A percentile compares a stretch with the other conserved stretches of the same genome.
These are phyloP conservation scores for Populus hybrid DNA, from an alignment of 441 rosid genomes.

Conservation along the genomic window DNA sequence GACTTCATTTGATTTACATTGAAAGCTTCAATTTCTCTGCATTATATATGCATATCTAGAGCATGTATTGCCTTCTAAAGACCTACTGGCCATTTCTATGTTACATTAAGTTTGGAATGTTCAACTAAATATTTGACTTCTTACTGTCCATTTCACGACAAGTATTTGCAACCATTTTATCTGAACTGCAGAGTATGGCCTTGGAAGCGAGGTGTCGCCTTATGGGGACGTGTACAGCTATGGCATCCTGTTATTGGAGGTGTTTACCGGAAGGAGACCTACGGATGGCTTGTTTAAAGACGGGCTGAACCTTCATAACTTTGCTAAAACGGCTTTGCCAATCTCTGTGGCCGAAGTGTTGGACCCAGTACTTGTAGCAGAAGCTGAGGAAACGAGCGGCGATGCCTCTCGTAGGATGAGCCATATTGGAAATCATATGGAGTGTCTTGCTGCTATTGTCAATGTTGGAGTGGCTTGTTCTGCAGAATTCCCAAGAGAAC, in stretches of 20 bases:
- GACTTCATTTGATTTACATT: not conserved
- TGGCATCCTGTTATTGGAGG: conserved; percentile 26
- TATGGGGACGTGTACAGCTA: conserved; percentile 32
- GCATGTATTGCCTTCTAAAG: too few relatives aligned
- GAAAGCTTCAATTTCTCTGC: too few relatives aligned
- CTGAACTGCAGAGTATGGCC: conserved; percentile 9
- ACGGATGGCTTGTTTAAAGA: conserved; percentile 13
- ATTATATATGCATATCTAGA: too few relatives aligned
- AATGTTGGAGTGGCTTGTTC: conserved; percentile 10
- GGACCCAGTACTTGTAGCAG: too few relatives aligned
- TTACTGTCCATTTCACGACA: not conserved
- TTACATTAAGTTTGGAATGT: too few relatives aligned
- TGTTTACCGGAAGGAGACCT: conserved; percentile 20
- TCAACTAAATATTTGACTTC: too few relatives aligned
- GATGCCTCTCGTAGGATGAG: not conserved
- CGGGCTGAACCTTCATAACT: conserved; percentile 10
- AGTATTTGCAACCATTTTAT: not conserved
- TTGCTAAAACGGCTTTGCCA: too few relatives aligned
- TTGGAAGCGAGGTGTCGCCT: conserved; percentile 13
- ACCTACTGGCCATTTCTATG: too few relatives aligned
- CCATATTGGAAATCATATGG: not conserved
- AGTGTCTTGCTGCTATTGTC: not conserved
- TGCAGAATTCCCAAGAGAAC: not conserved
- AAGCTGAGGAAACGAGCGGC: too few relatives aligned
- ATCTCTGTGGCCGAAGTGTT: too few relatives aligned